Percentiles rank a stretch among this genome's conserved stretches.
phyloP scores from a whole-genome alignment of 495 filamentous ascomycete species.

The Aspergillus sparsus region DNA sequence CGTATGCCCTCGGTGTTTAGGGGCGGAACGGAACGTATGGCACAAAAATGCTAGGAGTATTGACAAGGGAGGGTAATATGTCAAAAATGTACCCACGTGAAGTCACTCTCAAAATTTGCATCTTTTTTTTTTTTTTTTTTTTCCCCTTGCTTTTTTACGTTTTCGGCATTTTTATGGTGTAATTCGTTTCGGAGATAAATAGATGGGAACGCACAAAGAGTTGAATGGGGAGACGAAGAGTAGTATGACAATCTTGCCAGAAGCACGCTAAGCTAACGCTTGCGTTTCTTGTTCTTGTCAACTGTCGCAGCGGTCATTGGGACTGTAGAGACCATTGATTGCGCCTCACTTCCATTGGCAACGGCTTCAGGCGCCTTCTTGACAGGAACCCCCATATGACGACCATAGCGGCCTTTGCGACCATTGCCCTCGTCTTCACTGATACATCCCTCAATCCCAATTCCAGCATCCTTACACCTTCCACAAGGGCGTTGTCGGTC shows the following conservation, averaged over 20 bases:
- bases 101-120: not conserved
- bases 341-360: conserved; percentile 31
- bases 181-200: conserved; percentile 2
- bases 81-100: not conserved
- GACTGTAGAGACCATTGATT: conserved; percentile 36
- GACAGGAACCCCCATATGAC: conserved; percentile 93
- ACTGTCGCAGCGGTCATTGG: conserved; percentile 31
- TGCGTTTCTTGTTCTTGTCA: conserved; percentile 73
- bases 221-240: not conserved
- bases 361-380: conserved; percentile 61
- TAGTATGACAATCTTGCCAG: not conserved
- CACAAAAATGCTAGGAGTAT: conserved; percentile 10
- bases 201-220: conserved; percentile 4
- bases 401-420: conserved; percentile 91
- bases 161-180: conserved; percentile 3
- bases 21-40: not conserved
- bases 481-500: conserved; percentile 94
- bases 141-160: not conserved
- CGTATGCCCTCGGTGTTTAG: not conserved
- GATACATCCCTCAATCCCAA: conserved; percentile 87
- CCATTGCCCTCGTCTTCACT: conserved; percentile 97
- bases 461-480: conserved; percentile 92
- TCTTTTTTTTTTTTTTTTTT: not conserved
- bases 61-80: conserved; percentile 14
- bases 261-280: conserved; percentile 51